Evolutionary conservation across 2,329 filamentous ascomycete genomes (phyloP).

Genomic region (Camillea tinctor): DNA sequence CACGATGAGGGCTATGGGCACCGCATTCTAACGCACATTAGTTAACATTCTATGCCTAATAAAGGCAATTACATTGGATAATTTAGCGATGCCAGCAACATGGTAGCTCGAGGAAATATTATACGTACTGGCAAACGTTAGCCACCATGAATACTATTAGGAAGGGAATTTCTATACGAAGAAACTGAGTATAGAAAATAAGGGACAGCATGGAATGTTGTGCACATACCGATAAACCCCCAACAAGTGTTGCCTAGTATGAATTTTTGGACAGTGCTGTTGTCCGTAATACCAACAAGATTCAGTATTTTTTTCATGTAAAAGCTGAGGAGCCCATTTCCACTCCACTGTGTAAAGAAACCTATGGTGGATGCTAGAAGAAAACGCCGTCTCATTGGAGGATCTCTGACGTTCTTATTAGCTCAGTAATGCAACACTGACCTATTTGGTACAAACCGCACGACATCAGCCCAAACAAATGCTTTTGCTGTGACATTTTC

Average conservation of each 20-base stretch:
- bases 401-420: conserved; percentile 31
- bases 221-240: conserved; percentile 9
- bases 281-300: conserved; percentile 45
- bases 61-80: no score
- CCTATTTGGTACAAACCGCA: conserved; percentile 31
- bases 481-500: conserved; percentile 44
- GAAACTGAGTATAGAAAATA: no score
- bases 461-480: conserved; percentile 45
- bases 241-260: conserved; percentile 13
- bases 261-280: conserved; percentile 42
- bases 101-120: no score
- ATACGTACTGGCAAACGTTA: no score
- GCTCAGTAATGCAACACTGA: background rate
- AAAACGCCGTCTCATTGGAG: conserved; percentile 36
- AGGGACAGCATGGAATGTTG: background rate
- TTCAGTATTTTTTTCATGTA: conserved; percentile 39
- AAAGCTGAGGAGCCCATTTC: conserved; percentile 39
- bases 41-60: no score
- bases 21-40: conserved; percentile 22
- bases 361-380: conserved; percentile 29
- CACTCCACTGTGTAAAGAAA: conserved; percentile 42
- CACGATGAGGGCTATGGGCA: conserved; percentile 31
- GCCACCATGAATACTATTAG: background rate
- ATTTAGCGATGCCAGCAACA: no score
- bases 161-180: background rate